A percentile compares a stretch with the other conserved stretches of the same genome.
Evolutionary conservation across 2,329 filamentous ascomycete species (phyloP).

Genomic region (Cryoendolithus antarcticus): DNA sequence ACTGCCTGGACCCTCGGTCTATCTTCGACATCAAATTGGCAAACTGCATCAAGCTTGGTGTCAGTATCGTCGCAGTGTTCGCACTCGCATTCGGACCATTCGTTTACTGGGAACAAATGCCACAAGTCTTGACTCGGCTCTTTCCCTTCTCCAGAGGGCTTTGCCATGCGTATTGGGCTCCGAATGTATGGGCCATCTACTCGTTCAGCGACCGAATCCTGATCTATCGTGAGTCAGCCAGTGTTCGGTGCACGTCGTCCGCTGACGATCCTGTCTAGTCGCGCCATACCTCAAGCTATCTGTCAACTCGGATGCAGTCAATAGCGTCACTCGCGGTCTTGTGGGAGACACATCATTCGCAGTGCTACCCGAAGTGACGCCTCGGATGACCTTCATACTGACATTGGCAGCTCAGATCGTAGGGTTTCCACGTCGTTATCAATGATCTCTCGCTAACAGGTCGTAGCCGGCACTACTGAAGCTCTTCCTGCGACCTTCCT

Average conservation of each 20-base stretch:
- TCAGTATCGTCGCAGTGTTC: constrained; percentile 59
- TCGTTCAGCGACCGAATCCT: constrained; percentile 77
- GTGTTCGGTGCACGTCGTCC: too few relatives aligned
- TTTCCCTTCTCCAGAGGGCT: constrained; percentile 91
- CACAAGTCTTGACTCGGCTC: constrained; percentile 69
- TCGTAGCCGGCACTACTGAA: constrained; percentile 60
- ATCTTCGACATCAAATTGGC: constrained; percentile 62
- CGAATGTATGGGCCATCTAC: constrained; percentile 94
- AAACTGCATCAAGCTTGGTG: constrained; percentile 74
- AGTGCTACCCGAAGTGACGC: constrained; percentile 75
- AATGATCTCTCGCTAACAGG: constrained; percentile 5
- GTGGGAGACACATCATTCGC: constrained; percentile 92
- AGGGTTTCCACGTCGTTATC: constrained; percentile 3
- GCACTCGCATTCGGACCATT: constrained; percentile 84
- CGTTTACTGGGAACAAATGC: constrained; percentile 64
- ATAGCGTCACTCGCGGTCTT: constrained; percentile 82
- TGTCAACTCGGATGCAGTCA: constrained; percentile 61
- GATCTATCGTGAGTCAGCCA: constrained; percentile 54
- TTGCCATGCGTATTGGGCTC: constrained; percentile 97
- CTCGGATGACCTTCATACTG: constrained; percentile 65
- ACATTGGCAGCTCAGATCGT: constrained; percentile 72
- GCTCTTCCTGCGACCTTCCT: constrained; percentile 67
- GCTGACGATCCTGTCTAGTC: constrained; percentile 36
- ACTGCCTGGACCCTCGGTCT: constrained; percentile 70
- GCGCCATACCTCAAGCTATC: constrained; percentile 68